Evolutionary conservation across 2,329 filamentous ascomycete genomes (phyloP), one percentile per base, ranked within the genome.

Genomic region (Pleurostoma richardsiae): DNA sequence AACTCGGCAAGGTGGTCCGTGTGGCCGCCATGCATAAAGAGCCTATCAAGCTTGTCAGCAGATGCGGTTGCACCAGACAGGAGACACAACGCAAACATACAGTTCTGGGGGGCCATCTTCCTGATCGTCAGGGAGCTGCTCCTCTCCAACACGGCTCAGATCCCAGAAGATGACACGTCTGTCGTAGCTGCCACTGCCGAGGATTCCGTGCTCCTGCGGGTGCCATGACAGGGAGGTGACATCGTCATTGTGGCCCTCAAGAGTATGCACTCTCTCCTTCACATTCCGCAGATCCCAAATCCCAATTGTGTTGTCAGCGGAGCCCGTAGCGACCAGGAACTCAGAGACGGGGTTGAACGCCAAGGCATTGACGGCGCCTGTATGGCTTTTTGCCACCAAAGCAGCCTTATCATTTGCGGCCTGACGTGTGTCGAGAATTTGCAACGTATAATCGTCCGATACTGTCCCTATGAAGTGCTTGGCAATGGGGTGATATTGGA

Each of bases 21-120:
- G 72, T 99, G 95, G 30, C 94, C 94, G 51, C 94, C 94, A 60
- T 99, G 94, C 91, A 99, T 97, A 70, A 99, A 99, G 2, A 99
- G 73, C 41, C 88, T 90, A 49, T 5, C 39, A 45, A 31, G 5
- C 19, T 4, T 54, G 54, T 63, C 54, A 64, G 56, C 43, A 49
- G 39, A 4, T 7, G 40, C 19, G 19, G 19, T 19, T 19, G 19
- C 19, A 19, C 19, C 19, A 19, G 19, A 19, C 19, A 42, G 39
- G 19, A 19, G 19, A 19, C 19, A 19, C 19, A 19, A 19, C 19
- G 4, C n/a, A 28, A 10, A 80, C 86, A 70, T 76, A 94, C 87
- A 99, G 76, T 68, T 99, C 94, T 44, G 94, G 92, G 2, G 91
- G 88, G 0, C 94, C 94, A 62, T 99, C 94, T 57, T 97, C 92